These are phyloP conservation scores for Picochlorum sp. DNA, from an alignment of 139 green algal genomes.

Conservation along the genomic window DNA sequence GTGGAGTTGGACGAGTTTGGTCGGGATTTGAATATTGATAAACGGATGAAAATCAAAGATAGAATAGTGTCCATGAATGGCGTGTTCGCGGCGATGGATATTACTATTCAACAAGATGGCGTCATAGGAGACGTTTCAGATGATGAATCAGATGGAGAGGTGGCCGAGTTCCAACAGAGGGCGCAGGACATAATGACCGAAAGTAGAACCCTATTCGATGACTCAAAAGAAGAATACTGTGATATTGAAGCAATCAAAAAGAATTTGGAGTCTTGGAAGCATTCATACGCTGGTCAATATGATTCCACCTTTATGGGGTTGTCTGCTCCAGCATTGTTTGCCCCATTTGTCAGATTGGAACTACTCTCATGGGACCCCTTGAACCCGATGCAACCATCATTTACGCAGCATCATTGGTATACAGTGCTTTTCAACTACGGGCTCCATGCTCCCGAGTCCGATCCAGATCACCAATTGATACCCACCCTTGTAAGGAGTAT, in stretches of 20 bases:
- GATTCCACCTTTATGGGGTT: slow-evolving; percentile 66
- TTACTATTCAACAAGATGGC: slow-evolving; percentile 10
- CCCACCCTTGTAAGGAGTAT: slow-evolving; percentile 66
- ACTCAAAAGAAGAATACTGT: slow-evolving; percentile 70
- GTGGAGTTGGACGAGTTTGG: slow-evolving; percentile 85
- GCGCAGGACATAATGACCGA: slow-evolving; percentile 11
- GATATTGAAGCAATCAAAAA: slow-evolving; percentile 50
- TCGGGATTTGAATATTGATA: slow-evolving; percentile 58
- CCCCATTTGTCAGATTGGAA: slow-evolving; percentile 86
- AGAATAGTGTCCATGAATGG: slow-evolving; percentile 3
- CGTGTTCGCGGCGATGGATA: neutral
- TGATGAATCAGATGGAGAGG: slow-evolving; percentile 37
- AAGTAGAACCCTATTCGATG: slow-evolving; percentile 59
- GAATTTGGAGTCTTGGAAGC: slow-evolving; percentile 60
- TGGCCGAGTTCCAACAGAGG: slow-evolving; percentile 30
- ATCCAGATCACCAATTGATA: slow-evolving; percentile 68
- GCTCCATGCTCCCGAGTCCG: slow-evolving; percentile 24
- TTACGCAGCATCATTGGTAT: slow-evolving; percentile 32
- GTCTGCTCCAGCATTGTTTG: slow-evolving; percentile 72
- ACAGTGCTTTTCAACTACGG: neutral
- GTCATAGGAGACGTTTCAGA: neutral
- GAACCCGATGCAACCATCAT: neutral
- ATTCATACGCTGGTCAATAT: slow-evolving; percentile 52
- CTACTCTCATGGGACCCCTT: slow-evolving; percentile 88
- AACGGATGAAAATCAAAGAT: slow-evolving; percentile 26